Base-by-base conservation (phyloP, 2,329 filamentous ascomycete species). In the Sporothrix humicola region DNA sequence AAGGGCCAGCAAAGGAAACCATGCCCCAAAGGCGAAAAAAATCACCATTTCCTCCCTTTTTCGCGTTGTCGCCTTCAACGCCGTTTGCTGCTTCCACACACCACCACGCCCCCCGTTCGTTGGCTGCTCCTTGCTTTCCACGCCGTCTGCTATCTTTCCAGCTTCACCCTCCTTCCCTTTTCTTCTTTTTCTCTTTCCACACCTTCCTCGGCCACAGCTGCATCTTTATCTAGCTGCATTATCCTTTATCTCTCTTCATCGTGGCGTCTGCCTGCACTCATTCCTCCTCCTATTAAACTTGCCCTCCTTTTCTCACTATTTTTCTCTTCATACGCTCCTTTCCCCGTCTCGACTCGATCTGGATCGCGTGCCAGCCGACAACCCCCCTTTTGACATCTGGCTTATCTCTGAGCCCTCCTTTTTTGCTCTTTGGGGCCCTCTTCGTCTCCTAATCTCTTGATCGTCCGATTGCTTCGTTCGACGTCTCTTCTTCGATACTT, bases 141-240 rank as follows among this genome's bases (percentile, higher is more conserved):
- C 31, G 8, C 58, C 37, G 15, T 37, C 31, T 44, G 59, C 59
- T 59, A 44, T 68, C 48, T 26, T 23, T 50, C 23, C 10, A 42
- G 44, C 68, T n/a, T 48, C n/a, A 15, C 58, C 37, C 61, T 68
- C 71, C 56, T 65, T 56, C 23, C 65, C 15, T 48, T 23, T 23
- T 52, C 9, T 50, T 26, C 8, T 10, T 26, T 12, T 17, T 42
- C 8, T 15, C 42, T 12, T 23, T 8, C 44, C 20, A 13, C 37
- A 4, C 20, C 7, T 17, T 63, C 7, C 54, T 50, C 68, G 37
- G 54, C 54, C 42, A 71, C 42, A 26, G 46, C 26, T 52, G 20
- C 70, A 37, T 69, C 56, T 61, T 65, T 61, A 65, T 70, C 70
- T 48, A 20, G 31, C 68, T 72, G 66, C 70, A 69, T 46, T 72